Conservation (phyloP, 148 eudicot genomes). For the Amaranthus palmeri region DNA sequence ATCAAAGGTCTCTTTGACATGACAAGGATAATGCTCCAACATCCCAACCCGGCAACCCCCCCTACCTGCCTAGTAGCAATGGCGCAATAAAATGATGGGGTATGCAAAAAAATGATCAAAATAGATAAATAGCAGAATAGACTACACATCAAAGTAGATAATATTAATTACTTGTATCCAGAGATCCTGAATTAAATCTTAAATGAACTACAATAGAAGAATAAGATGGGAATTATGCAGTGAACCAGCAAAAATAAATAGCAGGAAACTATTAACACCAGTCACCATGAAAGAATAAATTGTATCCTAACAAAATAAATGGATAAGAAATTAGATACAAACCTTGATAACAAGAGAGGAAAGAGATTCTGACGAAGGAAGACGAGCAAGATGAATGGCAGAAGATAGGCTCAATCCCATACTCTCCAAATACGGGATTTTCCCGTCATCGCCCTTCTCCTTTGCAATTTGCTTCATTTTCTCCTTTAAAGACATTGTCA, state of each 20-base stretch:
- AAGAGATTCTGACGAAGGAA: constrained; percentile 43
- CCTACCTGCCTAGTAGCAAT: too few relatives aligned
- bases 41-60: too few relatives aligned
- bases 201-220: background rate
- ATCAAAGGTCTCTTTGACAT: background rate
- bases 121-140: too few relatives aligned
- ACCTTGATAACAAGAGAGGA: constrained; percentile 61
- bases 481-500: constrained; percentile 33
- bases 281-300: background rate
- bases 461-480: constrained; percentile 51
- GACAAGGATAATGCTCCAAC: background rate
- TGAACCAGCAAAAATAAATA: too few relatives aligned
- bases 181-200: background rate
- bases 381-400: constrained; percentile 58
- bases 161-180: too few relatives aligned
- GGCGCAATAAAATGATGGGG: too few relatives aligned
- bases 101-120: too few relatives aligned
- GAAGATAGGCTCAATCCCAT: constrained; percentile 56
- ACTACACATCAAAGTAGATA: too few relatives aligned
- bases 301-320: background rate
- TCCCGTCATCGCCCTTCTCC: constrained; percentile 65
- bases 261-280: too few relatives aligned
- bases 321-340: background rate
- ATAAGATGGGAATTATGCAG: too few relatives aligned
- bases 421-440: constrained; percentile 78